Conservation (phyloP, 352 stramenopile species). For the Thraustotheca clavata region DNA sequence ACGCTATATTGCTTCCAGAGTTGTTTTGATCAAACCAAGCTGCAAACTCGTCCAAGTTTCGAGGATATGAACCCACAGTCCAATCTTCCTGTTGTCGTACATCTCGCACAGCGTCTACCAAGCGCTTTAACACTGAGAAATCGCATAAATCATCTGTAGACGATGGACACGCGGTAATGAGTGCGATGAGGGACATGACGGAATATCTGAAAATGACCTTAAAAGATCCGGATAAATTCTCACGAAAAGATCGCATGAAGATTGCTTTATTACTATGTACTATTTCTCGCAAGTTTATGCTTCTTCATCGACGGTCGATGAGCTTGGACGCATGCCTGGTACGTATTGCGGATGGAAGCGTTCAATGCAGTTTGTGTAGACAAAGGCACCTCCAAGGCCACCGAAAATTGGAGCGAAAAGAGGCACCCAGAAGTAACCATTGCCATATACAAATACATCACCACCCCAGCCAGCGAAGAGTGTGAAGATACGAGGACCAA, state of each 20-base stretch:
- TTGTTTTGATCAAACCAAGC: neutral
- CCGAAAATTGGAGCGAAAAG: conserved; percentile 33
- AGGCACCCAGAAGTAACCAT: conserved; percentile 29
- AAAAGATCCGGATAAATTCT: neutral
- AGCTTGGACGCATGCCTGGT: conserved; percentile 15
- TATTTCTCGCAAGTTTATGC: too few relatives aligned
- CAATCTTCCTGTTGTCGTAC: neutral
- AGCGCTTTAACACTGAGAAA: neutral
- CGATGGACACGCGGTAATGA: neutral
- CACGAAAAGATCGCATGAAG: neutral
- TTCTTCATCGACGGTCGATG: conserved; percentile 18
- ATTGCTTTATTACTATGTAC: conserved; percentile 3
- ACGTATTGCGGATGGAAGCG: conserved; percentile 18
- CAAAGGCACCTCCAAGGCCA: conserved; percentile 20
- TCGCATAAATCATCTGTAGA: neutral
- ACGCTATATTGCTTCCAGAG: neutral
- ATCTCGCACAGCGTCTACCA: neutral
- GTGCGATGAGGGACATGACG: neutral
- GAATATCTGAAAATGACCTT: neutral
- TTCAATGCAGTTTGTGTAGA: conserved; percentile 17
- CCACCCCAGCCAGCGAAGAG: conserved; percentile 39
- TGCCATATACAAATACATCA: conserved; percentile 30
- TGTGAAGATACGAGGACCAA: conserved; percentile 41
- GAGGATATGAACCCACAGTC: neutral
- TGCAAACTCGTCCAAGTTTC: neutral